A percentile compares a stretch with the other conserved stretches of the same genome.
Evolutionary conservation across 257 asterid genomes (phyloP).

Genomic region (Forsythia suspensa): DNA sequence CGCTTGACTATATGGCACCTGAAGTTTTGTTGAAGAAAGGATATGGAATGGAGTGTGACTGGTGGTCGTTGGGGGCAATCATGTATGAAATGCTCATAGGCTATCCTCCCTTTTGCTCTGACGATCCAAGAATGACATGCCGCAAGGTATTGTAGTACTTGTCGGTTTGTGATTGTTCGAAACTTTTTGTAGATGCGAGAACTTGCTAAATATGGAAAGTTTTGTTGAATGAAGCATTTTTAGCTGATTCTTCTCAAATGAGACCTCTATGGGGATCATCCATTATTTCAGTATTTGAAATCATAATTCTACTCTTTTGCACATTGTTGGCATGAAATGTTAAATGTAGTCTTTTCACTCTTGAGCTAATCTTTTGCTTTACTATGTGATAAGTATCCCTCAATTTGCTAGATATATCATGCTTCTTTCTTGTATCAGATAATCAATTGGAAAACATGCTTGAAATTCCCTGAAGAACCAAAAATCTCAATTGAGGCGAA

Average conservation of each 20-base stretch:
- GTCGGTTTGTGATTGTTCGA: conserved; percentile 3
- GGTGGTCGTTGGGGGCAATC: conserved; percentile 99
- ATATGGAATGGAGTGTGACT: conserved; percentile 97
- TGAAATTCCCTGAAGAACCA: conserved; percentile 94
- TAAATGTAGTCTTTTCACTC: neutral
- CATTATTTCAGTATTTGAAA: neutral
- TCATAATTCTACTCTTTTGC: neutral
- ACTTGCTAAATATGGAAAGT: neutral
- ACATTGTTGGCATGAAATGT: neutral
- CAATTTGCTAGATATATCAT: conserved; percentile 1
- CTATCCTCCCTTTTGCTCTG: conserved; percentile 97
- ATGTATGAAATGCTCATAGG: conserved; percentile 93
- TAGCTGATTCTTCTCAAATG: neutral
- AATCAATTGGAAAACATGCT: conserved; percentile 85
- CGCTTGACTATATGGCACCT: conserved; percentile 99
- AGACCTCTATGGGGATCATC: neutral
- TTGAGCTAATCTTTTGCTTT: neutral
- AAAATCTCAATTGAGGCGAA: conserved; percentile 80
- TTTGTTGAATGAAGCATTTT: neutral
- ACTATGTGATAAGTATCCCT: neutral
- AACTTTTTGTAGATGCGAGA: neutral
- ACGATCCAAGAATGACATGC: conserved; percentile 95
- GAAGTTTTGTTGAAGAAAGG: conserved; percentile 91
- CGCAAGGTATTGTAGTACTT: conserved; percentile 70
- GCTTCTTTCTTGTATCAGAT: conserved; percentile 49